Percentiles rank a stretch among this genome's conserved stretches.
Conservation (phyloP, 139 green algal genomes). For the Pleodorina starrii region DNA sequence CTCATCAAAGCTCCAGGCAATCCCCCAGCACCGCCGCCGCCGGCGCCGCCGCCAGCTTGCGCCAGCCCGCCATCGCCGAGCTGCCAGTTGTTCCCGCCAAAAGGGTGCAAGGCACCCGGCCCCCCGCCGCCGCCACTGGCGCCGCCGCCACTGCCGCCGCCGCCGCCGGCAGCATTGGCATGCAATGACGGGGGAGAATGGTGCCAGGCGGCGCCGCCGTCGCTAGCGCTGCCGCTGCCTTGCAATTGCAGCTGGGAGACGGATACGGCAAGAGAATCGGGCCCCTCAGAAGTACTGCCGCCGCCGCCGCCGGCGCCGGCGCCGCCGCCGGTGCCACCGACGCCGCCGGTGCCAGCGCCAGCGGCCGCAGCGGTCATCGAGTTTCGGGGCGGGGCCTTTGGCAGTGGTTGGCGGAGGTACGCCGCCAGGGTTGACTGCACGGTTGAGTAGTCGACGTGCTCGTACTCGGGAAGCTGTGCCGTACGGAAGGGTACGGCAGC, state of each 20-base stretch:
- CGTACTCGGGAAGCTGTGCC: neutral
- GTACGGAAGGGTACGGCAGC: too few relatives aligned
- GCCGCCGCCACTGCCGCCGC: neutral
- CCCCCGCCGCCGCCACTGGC: neutral
- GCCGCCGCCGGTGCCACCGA: too few relatives aligned
- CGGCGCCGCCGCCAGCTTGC: neutral
- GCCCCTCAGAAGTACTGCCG: too few relatives aligned
- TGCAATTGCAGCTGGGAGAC: neutral
- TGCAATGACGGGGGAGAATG: neutral
- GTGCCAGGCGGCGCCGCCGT: neutral
- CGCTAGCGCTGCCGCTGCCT: neutral
- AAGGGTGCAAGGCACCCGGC: neutral
- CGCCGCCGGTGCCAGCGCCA: neutral
- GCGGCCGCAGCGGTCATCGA: neutral
- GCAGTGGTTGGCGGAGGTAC: neutral
- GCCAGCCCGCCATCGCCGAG: neutral
- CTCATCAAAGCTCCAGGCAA: too few relatives aligned
- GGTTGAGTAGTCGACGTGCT: neutral
- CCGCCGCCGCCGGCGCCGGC: too few relatives aligned
- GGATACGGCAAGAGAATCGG: too few relatives aligned
- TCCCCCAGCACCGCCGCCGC: neutral
- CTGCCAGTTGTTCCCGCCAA: neutral
- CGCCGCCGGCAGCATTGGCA: neutral
- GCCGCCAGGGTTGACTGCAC: neutral
- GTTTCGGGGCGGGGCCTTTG: neutral